Evolutionary conservation across 495 filamentous ascomycete species (phyloP), one percentile per base, ranked within the genome.

Genomic region (Darksidea phi): DNA sequence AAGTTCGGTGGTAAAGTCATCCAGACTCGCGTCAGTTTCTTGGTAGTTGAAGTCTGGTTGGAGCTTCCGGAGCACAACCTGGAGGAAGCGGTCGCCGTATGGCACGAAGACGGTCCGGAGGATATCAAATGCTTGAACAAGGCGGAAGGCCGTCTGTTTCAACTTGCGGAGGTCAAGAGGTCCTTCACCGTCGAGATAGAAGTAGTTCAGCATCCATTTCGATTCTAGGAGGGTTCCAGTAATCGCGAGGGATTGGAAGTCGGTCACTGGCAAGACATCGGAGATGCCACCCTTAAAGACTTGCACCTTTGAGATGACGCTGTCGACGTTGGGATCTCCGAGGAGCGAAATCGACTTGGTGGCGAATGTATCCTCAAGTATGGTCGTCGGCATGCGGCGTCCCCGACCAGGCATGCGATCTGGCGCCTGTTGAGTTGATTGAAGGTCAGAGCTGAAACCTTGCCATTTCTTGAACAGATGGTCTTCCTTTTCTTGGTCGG

Each of bases 191-290:
- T 68, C 66, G 10, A 66, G 57, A 54, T 57, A 61, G 54, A 68
- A 68, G 48, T 65, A 68, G 48, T 65, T 68, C 2, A 68, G 47
- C 61, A 66, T 65, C 57, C 57, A 68, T n/a, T 47, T 57, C 2
- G 66, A 66, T 37, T 68, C 66, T 0, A 68, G 62, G 4, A 68
- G 47, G 1, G 66, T 59, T 15, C 61, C 66, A n/a, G 57, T 66
- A 37, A 68, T 65, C 1, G 61, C 61, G 6, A 68, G 45, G 21
- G 52, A 37, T 25, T 68, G 66, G 54, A 58, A 68, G 26, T 68
- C 66, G 13, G 66, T 68, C 1, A 68, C 66, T 18, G 61, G 61
- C 1, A 61, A 32, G 18, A 68, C 61, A 38, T 68, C 66, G 15
- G 43, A 54, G 15, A 68, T 65, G 21, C 66, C 61, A 42, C 66